Base-by-base conservation (phyloP, 2,329 filamentous ascomycete species). In the Aureobasidium vineae region DNA sequence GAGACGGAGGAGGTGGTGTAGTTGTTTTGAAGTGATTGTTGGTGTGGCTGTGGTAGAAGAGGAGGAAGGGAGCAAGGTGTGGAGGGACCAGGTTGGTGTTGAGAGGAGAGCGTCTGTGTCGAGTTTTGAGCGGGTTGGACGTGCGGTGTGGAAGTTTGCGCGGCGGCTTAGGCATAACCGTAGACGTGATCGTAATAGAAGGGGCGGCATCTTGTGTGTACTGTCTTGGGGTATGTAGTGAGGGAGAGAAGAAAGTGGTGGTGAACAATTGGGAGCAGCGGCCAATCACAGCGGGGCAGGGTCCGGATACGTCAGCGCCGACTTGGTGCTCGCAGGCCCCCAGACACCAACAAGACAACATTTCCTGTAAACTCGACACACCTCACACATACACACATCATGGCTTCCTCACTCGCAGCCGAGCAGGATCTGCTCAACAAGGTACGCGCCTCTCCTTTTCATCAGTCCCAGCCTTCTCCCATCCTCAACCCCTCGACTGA, bases 1-100 rank as follows among this genome's bases (percentile, higher is more conserved):
- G 45, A 98, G 88, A 21, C 91, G 90, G 41, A 97, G 88, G 11
- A 98, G 87, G 76, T 97, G 94, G 71, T 86, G 87, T 0, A 98
- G 84, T 75, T 92, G 88, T 52, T 85, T 75, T 0, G 86, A 80
- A 0, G 89, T 87, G 69, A 96, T 84, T 66, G 68, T 75, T 45
- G 76, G 75, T 21, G 75, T 68, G 54, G 73, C 52, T n/a, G 77
- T 43, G 52, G 71, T 60, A 2, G 50, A 36, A 21, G 50, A 53
- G 19, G 50, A 33, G 19, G 28, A 21, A 15, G 50, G 28, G 3
- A 36, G 31, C 2, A 52, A 10, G 69, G 67, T 53, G 76, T 71
- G 1, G 75, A 68, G 88, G 53, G 93, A 97, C 93, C 93, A 97
- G 57, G 85, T 89, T 26, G 93, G 92, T 68, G 84, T 83, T 19